Conservation (phyloP, 768 basidiomycete genomes). For the Leccinum rimulosum region DNA sequence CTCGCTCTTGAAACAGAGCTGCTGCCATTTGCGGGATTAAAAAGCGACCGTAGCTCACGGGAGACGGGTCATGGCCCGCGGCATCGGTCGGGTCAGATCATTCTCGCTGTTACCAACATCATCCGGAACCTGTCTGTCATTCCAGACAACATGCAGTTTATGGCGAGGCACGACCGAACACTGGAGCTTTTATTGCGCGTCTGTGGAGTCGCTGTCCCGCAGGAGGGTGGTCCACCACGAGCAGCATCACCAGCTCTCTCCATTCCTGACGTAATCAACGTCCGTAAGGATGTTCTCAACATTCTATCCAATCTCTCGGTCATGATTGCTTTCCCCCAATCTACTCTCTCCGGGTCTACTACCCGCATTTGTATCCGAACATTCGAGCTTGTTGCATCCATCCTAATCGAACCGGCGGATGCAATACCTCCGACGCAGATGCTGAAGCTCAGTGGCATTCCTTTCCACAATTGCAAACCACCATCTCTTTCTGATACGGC, state of each 20-base stretch:
- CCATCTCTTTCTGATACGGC: conserved; percentile 68
- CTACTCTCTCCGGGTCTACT: conserved; percentile 39
- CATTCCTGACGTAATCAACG: conserved; percentile 62
- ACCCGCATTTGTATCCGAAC: conserved; percentile 52
- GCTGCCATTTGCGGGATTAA: conserved; percentile 58
- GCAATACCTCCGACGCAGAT: conserved; percentile 59
- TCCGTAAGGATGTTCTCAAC: conserved; percentile 77
- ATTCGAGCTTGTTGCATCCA: conserved; percentile 70
- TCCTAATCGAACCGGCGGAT: conserved; percentile 69
- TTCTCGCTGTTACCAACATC: conserved; percentile 73
- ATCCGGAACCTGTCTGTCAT: conserved; percentile 83
- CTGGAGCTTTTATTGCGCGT: conserved; percentile 67
- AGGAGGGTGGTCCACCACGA: conserved; percentile 32
- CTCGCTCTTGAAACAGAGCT: conserved; percentile 55
- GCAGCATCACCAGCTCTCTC: conserved; percentile 62
- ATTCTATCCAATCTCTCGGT: conserved; percentile 63
- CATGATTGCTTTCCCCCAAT: conserved; percentile 46
- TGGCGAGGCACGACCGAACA: conserved; percentile 63
- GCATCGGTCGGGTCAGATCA: conserved; percentile 60
- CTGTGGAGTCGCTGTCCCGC: conserved; percentile 46
- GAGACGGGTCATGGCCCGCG: conserved; percentile 51
- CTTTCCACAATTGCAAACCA: conserved; percentile 46
- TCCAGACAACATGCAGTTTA: conserved; percentile 63
- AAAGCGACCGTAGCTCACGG: conserved; percentile 44
- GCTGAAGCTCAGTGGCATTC: conserved; percentile 50